These are phyloP conservation scores for Colletotrichum gloeosporioides DNA, from an alignment of 2,329 filamentous ascomycete genomes.

Conservation along the genomic window DNA sequence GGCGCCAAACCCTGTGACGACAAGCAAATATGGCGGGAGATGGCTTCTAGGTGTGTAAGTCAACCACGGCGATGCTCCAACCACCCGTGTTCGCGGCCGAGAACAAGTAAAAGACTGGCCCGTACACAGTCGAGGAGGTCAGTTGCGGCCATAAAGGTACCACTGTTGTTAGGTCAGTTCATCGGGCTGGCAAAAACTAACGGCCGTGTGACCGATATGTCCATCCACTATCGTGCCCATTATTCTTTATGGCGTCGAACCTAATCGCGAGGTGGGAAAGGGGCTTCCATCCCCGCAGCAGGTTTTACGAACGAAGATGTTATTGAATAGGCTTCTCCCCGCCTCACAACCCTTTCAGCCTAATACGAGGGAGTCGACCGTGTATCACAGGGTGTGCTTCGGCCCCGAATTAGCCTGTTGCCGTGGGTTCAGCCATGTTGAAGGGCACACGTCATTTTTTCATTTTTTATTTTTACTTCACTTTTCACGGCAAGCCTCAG, in stretches of 20 bases:
- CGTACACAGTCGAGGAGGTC: not conserved
- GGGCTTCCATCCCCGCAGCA: not conserved
- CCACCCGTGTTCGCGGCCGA: not conserved
- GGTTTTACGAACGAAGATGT: not conserved
- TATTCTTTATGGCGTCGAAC: not conserved
- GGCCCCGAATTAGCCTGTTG: not conserved
- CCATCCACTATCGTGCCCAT: not conserved
- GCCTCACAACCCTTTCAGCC: not conserved
- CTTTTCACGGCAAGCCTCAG: not conserved
- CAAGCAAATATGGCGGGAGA: not conserved
- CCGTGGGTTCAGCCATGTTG: not conserved
- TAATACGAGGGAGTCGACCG: not conserved
- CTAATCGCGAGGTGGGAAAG: not conserved
- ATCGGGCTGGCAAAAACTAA: not conserved
- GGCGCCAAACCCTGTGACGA: not conserved
- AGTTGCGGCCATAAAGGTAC: not conserved
- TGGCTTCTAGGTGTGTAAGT: not conserved
- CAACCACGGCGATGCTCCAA: not conserved
- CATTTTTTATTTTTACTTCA: not conserved
- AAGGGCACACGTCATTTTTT: not conserved
- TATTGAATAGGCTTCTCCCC: not conserved
- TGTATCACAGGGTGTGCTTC: not conserved
- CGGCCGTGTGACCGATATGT: not conserved
- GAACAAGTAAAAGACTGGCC: not conserved
- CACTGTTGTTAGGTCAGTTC: not conserved